A percentile compares a stretch with the other conserved stretches of the same genome.
phyloP scores from a whole-genome alignment of 169 alveolate species.

The Miamiensis avidus region DNA sequence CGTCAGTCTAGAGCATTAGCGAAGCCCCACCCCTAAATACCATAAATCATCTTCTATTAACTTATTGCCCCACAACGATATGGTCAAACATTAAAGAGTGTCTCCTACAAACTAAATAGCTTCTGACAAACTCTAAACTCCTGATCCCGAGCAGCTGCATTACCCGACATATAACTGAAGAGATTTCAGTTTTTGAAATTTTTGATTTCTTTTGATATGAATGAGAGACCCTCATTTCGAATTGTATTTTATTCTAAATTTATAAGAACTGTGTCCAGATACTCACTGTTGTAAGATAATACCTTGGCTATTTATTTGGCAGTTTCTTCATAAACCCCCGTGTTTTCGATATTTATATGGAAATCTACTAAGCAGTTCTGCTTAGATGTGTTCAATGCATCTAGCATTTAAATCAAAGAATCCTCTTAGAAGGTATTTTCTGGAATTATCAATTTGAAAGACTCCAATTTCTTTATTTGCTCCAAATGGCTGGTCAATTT shows the following conservation, averaged over 20 bases:
- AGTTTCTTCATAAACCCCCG: neutral
- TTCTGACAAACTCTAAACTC: too few relatives aligned
- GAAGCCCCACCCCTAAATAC: neutral
- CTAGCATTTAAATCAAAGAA: too few relatives aligned
- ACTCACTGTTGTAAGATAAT: neutral
- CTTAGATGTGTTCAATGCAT: too few relatives aligned
- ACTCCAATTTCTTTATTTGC: too few relatives aligned
- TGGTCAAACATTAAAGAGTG: too few relatives aligned
- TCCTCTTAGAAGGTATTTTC: neutral
- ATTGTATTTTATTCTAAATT: too few relatives aligned
- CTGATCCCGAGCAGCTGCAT: too few relatives aligned
- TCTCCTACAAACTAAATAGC: too few relatives aligned
- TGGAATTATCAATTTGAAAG: neutral
- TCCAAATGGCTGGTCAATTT: too few relatives aligned
- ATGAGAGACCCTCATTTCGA: neutral
- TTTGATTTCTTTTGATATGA: too few relatives aligned
- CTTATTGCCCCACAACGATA: too few relatives aligned
- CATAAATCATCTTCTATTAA: neutral
- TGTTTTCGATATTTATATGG: neutral
- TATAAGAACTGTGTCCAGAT: neutral
- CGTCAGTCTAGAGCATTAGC: neutral
- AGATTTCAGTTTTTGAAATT: neutral
- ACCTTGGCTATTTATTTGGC: neutral
- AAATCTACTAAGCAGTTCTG: neutral
- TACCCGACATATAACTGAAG: too few relatives aligned